A percentile compares a stretch with the other conserved stretches of the same genome.
Evolutionary conservation across 225 moss, liverwort and hornwort genomes (phyloP).

Genomic region (Ulota crispa): DNA sequence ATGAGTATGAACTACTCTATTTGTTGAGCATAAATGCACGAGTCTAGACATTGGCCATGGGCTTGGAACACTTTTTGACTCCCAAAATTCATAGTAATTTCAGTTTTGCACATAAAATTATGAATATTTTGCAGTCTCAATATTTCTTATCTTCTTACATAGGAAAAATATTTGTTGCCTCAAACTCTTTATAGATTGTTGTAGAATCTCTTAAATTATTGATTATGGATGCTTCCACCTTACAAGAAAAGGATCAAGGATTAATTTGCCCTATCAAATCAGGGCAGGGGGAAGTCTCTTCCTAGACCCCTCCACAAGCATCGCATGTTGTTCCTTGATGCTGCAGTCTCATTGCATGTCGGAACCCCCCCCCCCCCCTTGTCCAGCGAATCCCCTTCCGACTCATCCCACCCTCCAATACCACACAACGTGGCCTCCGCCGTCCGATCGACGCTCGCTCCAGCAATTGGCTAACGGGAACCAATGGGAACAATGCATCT

Average conservation of each 20-base stretch:
- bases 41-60: too few relatives aligned
- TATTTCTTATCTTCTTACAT: too few relatives aligned
- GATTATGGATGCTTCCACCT: too few relatives aligned
- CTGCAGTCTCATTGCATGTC: conserved; percentile 1
- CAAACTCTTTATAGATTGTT: too few relatives aligned
- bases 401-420: background rate
- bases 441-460: conserved; percentile 19
- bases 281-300: background rate
- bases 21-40: too few relatives aligned
- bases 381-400: background rate
- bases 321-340: background rate
- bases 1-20: too few relatives aligned
- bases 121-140: too few relatives aligned
- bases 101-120: too few relatives aligned
- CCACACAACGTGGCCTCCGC: conserved; percentile 16
- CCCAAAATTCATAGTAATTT: too few relatives aligned
- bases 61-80: too few relatives aligned
- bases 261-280: background rate
- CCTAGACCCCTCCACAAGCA: conserved; percentile 5
- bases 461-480: background rate
- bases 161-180: too few relatives aligned
- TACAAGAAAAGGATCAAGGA: background rate
- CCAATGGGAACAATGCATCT: background rate
- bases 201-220: too few relatives aligned
- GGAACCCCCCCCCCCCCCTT: background rate